Conservation (phyloP, 352 stramenopile genomes). For the Pythium coloratum region DNA sequence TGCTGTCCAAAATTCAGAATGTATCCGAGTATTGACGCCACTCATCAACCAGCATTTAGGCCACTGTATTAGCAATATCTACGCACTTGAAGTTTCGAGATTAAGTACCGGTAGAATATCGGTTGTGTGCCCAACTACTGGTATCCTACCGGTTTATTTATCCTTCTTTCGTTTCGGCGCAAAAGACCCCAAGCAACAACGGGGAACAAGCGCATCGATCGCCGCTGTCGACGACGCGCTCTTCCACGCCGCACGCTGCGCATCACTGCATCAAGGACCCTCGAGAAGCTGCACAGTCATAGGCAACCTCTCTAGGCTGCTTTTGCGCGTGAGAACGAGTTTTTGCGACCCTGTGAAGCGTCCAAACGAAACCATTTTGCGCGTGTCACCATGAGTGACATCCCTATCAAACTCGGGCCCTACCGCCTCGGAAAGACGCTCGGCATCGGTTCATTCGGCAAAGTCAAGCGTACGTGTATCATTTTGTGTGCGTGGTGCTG, state of each 20-base stretch:
- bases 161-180: conserved; percentile 5
- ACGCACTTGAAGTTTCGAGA: neutral
- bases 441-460: conserved; percentile 99
- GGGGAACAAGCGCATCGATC: neutral
- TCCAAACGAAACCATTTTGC: neutral
- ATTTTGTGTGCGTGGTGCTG: neutral
- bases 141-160: neutral
- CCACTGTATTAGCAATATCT: neutral
- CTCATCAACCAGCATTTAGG: neutral
- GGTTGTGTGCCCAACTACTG: neutral
- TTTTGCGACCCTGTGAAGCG: neutral
- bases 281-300: neutral
- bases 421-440: conserved; percentile 99
- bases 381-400: neutral
- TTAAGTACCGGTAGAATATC: neutral
- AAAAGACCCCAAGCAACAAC: conserved; percentile 4
- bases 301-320: neutral
- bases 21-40: neutral
- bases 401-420: conserved; percentile 77
- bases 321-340: neutral
- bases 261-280: neutral
- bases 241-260: neutral
- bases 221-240: neutral
- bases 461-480: conserved; percentile 94
- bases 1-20: neutral